Conservation (phyloP, 2,329 filamentous ascomycete species). For the Colletotrichum liriopes region DNA sequence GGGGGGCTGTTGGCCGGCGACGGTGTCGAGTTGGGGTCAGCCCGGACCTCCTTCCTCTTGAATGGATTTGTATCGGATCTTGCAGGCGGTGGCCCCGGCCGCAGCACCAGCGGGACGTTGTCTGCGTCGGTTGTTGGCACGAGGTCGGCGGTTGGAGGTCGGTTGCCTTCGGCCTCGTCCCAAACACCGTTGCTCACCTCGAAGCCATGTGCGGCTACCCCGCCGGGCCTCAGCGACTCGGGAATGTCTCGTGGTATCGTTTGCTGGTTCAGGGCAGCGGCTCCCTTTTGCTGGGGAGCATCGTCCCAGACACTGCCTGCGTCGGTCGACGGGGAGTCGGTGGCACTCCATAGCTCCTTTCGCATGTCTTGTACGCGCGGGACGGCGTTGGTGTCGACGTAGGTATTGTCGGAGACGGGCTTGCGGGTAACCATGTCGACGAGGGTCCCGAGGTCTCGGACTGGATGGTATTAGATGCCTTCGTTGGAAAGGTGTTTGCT, state of each 20-base stretch:
- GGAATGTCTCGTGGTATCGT: slow-evolving; percentile 47
- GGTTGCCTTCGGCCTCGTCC: slow-evolving; percentile 47
- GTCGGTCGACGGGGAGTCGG: slow-evolving; percentile 51
- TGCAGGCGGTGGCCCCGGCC: slow-evolving; percentile 46
- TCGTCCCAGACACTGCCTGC: slow-evolving; percentile 48
- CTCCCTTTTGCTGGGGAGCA: slow-evolving; percentile 38
- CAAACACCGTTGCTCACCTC: slow-evolving; percentile 52
- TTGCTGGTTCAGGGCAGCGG: slow-evolving; percentile 20
- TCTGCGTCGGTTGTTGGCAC: slow-evolving; percentile 20
- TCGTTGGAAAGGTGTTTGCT: neutral
- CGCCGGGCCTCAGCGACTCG: slow-evolving; percentile 52
- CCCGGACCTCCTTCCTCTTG: slow-evolving; percentile 61
- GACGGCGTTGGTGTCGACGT: slow-evolving; percentile 46
- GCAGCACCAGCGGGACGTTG: slow-evolving; percentile 52
- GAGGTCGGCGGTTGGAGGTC: slow-evolving; percentile 28
- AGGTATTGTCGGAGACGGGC: slow-evolving; percentile 51
- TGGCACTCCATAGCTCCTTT: slow-evolving; percentile 52
- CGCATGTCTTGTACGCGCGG: slow-evolving; percentile 49
- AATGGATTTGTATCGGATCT: slow-evolving; percentile 68
- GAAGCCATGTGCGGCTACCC: slow-evolving; percentile 42
- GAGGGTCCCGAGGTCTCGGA: slow-evolving; percentile 38
- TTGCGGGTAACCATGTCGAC: slow-evolving; percentile 61
- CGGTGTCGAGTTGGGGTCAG: slow-evolving; percentile 29
- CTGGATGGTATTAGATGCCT: slow-evolving; percentile 2
- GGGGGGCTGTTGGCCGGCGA: slow-evolving; percentile 42